Percentiles rank a stretch among this genome's conserved stretches.
These are phyloP conservation scores for Ciborinia camelliae DNA, from an alignment of 2,329 filamentous ascomycete species.

Conservation along the genomic window DNA sequence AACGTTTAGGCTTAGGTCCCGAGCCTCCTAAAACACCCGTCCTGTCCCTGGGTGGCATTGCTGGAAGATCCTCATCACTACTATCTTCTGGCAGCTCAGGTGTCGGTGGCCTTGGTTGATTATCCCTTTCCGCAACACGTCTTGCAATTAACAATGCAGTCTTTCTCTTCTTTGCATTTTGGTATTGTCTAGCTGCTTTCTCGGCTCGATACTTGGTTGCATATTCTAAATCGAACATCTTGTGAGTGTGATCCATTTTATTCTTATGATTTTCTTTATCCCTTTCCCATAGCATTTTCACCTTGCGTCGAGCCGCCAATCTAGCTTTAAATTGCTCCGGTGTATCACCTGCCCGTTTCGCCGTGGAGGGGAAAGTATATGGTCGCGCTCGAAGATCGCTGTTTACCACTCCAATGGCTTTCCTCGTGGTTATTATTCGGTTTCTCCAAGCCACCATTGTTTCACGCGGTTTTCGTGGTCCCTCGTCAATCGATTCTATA, in stretches of 20 bases:
- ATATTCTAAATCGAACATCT: background rate
- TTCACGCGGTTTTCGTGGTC: background rate
- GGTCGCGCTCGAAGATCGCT: background rate
- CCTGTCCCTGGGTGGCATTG: background rate
- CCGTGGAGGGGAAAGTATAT: background rate
- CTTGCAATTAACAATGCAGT: background rate
- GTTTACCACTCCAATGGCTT: background rate
- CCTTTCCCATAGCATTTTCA: background rate
- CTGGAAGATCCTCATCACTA: slow-evolving; percentile 11
- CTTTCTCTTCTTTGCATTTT: background rate
- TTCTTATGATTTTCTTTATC: slow-evolving; percentile 4
- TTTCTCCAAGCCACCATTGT: background rate
- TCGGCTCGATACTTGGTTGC: background rate
- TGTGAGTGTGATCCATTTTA: slow-evolving; percentile 9
- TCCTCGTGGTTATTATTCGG: background rate
- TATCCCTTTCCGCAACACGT: background rate
- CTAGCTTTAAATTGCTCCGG: background rate
- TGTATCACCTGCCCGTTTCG: background rate
- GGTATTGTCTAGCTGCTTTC: background rate
- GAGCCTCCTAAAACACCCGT: background rate
- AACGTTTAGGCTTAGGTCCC: background rate
- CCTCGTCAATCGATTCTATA: background rate
- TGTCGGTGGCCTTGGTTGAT: background rate
- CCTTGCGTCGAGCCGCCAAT: background rate
- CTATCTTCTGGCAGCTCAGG: slow-evolving; percentile 1